Conservation (phyloP, 495 filamentous ascomycete genomes). For the Trichoderma asperelloides region DNA sequence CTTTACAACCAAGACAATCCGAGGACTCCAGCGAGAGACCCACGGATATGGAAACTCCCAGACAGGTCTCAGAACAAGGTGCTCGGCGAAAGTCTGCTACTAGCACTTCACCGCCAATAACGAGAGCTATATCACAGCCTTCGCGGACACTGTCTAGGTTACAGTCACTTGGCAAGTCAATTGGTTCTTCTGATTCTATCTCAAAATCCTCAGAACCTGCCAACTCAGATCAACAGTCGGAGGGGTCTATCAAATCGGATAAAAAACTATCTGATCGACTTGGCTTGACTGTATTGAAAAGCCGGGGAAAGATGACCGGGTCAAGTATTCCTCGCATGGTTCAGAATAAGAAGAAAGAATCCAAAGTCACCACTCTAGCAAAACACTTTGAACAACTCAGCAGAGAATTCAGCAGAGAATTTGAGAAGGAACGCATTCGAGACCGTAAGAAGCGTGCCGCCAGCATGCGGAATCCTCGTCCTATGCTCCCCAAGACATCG, state of each 20-base stretch:
- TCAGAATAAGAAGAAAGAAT: constrained; percentile 47
- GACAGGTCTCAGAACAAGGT: constrained; percentile 27
- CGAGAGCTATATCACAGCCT: constrained; percentile 66
- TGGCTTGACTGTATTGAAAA: constrained; percentile 50
- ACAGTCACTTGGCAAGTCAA: constrained; percentile 26
- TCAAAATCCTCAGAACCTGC: constrained; percentile 20
- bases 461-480: constrained; percentile 70
- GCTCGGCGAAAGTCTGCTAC: constrained; percentile 31
- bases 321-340: constrained; percentile 88
- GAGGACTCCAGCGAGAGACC: constrained; percentile 12
- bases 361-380: constrained; percentile 77
- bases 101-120: constrained; percentile 53
- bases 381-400: constrained; percentile 95
- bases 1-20: constrained; percentile 21
- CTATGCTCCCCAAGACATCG: constrained; percentile 74
- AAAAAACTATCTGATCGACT: constrained; percentile 66
- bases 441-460: constrained; percentile 75
- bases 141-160: constrained; percentile 24
- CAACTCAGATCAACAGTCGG: constrained; percentile 19
- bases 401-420: constrained; percentile 51
- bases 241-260: constrained; percentile 43
- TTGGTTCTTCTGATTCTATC: constrained; percentile 24
- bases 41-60: constrained; percentile 12
- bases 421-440: constrained; percentile 85
- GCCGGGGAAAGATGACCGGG: constrained; percentile 49